phyloP scores from a whole-genome alignment of 2,329 filamentous ascomycete genomes.

The Venturiaceae sp. region DNA sequence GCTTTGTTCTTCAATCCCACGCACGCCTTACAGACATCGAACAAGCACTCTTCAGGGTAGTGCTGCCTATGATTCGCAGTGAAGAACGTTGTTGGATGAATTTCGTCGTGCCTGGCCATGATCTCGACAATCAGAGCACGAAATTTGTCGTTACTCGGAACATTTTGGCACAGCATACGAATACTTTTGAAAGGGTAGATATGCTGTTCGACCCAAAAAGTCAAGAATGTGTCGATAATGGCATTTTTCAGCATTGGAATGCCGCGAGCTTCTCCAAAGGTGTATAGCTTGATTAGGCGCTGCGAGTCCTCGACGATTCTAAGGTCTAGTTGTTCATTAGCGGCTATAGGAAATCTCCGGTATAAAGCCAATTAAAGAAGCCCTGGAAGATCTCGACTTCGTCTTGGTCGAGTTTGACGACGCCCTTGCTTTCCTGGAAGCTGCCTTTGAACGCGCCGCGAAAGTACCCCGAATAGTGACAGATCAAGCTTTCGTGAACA shows the following conservation, averaged over 20 bases:
- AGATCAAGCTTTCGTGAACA: background rate
- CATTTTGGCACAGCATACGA: background rate
- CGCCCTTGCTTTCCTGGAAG: background rate
- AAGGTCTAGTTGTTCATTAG: background rate
- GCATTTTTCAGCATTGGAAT: background rate
- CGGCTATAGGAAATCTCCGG: background rate
- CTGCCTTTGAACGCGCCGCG: background rate
- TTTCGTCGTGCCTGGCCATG: background rate
- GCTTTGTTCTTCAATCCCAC: background rate
- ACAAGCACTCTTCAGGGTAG: background rate
- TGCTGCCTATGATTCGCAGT: background rate
- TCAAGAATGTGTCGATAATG: background rate
- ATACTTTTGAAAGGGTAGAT: background rate
- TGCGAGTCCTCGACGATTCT: background rate
- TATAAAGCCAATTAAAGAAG: background rate
- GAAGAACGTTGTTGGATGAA: no score
- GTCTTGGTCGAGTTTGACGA: background rate
- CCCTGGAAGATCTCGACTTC: background rate
- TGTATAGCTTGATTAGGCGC: background rate
- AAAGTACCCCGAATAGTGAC: background rate
- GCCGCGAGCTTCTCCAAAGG: background rate
- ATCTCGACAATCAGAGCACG: background rate
- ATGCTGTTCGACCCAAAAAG: background rate
- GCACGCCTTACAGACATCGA: background rate
- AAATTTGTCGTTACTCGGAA: background rate